These are phyloP conservation scores for Aotearoamyces nothofagi DNA, from an alignment of 2,329 filamentous ascomycete genomes.

Conservation along the genomic window DNA sequence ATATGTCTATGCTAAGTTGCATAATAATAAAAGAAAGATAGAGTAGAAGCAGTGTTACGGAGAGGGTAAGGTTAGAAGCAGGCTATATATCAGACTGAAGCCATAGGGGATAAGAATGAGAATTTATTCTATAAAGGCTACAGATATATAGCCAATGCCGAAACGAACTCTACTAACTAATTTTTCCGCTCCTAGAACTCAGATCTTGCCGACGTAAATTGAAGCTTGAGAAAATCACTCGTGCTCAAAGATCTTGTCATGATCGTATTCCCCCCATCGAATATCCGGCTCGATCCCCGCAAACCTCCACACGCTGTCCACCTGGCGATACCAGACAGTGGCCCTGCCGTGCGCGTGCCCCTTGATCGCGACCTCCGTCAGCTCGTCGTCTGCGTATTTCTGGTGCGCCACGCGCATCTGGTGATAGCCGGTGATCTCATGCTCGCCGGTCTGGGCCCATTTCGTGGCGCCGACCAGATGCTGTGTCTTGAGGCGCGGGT, in stretches of 20 bases:
- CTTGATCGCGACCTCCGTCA: slow-evolving; percentile 31
- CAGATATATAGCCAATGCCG: too few relatives aligned
- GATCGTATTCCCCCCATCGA: slow-evolving; percentile 10
- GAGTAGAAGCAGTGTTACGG: too few relatives aligned
- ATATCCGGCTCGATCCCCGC: slow-evolving; percentile 8
- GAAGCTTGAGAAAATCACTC: too few relatives aligned
- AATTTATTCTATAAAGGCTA: too few relatives aligned
- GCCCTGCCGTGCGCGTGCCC: slow-evolving; percentile 40
- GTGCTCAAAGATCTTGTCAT: slow-evolving; percentile 12
- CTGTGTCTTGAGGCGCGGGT: slow-evolving; percentile 37
- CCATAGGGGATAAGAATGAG: too few relatives aligned
- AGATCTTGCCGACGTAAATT: too few relatives aligned
- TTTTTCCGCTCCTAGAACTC: too few relatives aligned
- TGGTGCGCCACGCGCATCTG: slow-evolving; percentile 43
- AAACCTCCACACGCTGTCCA: slow-evolving; percentile 28
- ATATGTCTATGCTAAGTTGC: too few relatives aligned
- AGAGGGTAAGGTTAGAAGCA: too few relatives aligned
- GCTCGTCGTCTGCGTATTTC: slow-evolving; percentile 31
- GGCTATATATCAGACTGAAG: too few relatives aligned
- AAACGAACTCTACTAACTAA: too few relatives aligned
- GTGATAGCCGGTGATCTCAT: slow-evolving; percentile 35
- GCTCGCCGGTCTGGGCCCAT: slow-evolving; percentile 32
- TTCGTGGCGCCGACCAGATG: slow-evolving; percentile 37
- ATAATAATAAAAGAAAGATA: too few relatives aligned
- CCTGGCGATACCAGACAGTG: slow-evolving; percentile 37